A percentile compares a stretch with the other conserved stretches of the same genome.
Evolutionary conservation across 1,284 basidiomycete species (phyloP).

Genomic region (Sutorius eximius): DNA sequence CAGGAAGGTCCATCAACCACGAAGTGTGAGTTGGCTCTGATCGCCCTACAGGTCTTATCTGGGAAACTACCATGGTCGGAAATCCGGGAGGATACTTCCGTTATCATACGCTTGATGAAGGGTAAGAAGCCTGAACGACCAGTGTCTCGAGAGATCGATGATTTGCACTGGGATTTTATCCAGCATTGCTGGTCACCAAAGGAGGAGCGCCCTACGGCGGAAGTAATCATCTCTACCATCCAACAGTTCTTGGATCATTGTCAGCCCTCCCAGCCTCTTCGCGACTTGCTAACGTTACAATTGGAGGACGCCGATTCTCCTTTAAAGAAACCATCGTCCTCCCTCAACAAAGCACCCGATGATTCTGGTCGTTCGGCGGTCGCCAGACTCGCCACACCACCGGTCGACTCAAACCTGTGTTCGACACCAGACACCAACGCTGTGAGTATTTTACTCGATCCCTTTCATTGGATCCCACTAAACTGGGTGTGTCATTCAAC

Average conservation of each 20-base stretch:
- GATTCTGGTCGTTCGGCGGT: too few species aligned
- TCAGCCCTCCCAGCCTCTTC: not conserved
- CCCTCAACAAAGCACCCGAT: too few species aligned
- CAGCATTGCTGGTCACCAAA: conserved; percentile 4
- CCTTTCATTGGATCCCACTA: too few species aligned
- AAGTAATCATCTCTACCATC: not conserved
- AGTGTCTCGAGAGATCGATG: not conserved
- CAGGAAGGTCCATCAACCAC: not conserved
- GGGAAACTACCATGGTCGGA: conserved; percentile 12
- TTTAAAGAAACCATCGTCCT: not conserved
- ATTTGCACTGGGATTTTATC: conserved; percentile 7
- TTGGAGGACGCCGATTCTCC: not conserved
- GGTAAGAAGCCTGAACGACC: conserved; percentile 8
- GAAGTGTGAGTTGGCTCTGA: not conserved
- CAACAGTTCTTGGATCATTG: not conserved
- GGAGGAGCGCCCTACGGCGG: not conserved
- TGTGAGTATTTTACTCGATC: too few species aligned
- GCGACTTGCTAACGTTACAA: not conserved
- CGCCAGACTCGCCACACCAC: too few species aligned
- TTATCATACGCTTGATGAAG: not conserved
- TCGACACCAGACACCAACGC: too few species aligned
- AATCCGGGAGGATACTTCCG: not conserved
- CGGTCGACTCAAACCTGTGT: too few species aligned
- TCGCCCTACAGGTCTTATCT: not conserved
- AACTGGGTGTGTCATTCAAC: too few species aligned